Evolutionary conservation across 1,139 yeast genomes (phyloP), one percentile per base, ranked within the genome.

Genomic region (Pichia sp.): DNA sequence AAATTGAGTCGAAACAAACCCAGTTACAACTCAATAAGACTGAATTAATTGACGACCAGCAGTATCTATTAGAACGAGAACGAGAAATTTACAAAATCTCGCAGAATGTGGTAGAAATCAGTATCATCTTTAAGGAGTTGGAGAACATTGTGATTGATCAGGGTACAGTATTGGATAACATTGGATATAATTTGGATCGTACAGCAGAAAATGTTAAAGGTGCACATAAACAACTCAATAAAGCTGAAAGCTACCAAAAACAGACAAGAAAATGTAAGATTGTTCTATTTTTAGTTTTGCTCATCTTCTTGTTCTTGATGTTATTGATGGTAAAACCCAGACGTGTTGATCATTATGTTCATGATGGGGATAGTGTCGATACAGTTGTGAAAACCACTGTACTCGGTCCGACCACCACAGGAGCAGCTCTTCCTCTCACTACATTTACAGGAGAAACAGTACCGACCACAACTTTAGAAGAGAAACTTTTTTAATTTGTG

Each of bases 91-190:
- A 87, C 33, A 87, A 86, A 63, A 78, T 95, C 55, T 98, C 99
- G 2, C 90, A 89, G 76, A 97, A 97, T 48, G 95, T 93, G 46
- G 74, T 93, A 38, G 99, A 93, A 69, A 87, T 93, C 2, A 87
- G 95, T 47, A 90, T 95, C 2, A 93, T 95, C 53, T 93, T 93
- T 73, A 87, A 88, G 67, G 98, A 95, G 66, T 81, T 93, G 80
- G 98, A 95, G 64, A 81, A 84, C 36, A 77, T 95, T 77, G 91
- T 93, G 50, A 88, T 93, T 56, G 98, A 95, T 66, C 99, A 93
- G 70, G 99, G 99, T 2, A 90, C 97, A 0, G 77, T 93, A 48
- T 76, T 93, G 57, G 99, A 93, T 70, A 75, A 98, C 61, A 92
- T 93, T 55, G 99, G 91, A 71, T 92, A 92, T 70, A 93, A 95